A percentile compares a stretch with the other conserved stretches of the same genome.
These are phyloP conservation scores for Lachancea meyersii DNA, from an alignment of 805 yeast genomes.

Conservation along the genomic window DNA sequence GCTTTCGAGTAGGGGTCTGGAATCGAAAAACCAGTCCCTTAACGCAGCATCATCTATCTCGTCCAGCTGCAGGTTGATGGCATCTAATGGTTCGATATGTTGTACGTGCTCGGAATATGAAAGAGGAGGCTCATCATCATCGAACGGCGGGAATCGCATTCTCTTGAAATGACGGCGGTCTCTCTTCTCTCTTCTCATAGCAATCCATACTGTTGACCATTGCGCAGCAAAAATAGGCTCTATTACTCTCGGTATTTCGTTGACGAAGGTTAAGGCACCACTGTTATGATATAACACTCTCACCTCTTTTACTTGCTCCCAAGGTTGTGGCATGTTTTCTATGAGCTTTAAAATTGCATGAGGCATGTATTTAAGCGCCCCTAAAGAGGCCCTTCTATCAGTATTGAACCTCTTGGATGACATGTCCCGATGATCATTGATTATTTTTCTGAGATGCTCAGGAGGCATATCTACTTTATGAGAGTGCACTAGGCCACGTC, in stretches of 20 bases:
- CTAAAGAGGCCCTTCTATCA: constrained; percentile 81
- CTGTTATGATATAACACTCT: constrained; percentile 81
- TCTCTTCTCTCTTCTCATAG: constrained; percentile 90
- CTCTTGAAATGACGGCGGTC: constrained; percentile 86
- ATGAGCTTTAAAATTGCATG: constrained; percentile 84
- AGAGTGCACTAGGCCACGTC: constrained; percentile 47
- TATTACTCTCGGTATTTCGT: constrained; percentile 85
- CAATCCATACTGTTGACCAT: constrained; percentile 91
- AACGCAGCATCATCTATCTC: constrained; percentile 54
- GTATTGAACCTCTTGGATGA: constrained; percentile 70
- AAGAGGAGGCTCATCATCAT: constrained; percentile 93
- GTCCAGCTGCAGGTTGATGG: constrained; percentile 62
- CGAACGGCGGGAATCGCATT: constrained; percentile 92
- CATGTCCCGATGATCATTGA: constrained; percentile 79
- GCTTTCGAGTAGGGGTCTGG: constrained; percentile 62
- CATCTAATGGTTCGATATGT: constrained; percentile 63
- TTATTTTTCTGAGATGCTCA: constrained; percentile 80
- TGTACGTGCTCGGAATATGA: constrained; percentile 77
- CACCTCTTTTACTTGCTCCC: constrained; percentile 87
- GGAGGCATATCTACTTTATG: constrained; percentile 84
- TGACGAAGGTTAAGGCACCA: constrained; percentile 93
- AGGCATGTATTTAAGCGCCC: constrained; percentile 91
- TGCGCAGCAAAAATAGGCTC: constrained; percentile 90
- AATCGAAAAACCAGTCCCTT: constrained; percentile 75
- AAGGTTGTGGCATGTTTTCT: constrained; percentile 98